Base-by-base conservation (phyloP, 2,329 filamentous ascomycete species). In the Sporothrix protearum region DNA sequence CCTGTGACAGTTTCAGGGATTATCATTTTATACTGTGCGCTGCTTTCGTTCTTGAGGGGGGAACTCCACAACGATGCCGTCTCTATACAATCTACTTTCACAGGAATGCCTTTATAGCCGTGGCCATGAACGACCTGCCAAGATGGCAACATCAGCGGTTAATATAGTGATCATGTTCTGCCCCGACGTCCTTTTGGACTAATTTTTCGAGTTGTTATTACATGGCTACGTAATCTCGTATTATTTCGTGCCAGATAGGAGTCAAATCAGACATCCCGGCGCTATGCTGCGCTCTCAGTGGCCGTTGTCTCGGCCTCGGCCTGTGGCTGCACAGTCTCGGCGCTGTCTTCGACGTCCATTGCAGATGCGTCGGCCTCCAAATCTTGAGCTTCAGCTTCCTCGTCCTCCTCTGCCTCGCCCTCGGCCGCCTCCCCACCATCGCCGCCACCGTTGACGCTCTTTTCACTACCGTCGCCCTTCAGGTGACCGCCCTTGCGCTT, bases 401-500 rank as follows among this genome's bases (percentile, higher is more conserved):
- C 71, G 9, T 71, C 71, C 8, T 70, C 70, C 16, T 16, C 61
- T 7, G 76, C 78, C 3, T 74, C 78, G 7, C 80, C 72, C 7
- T 33, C 55, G 3, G 39, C 66, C 0, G 42, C 49, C 3, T 10
- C 59, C 70, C 59, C 72, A 19, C 53, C 74, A 9, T 76, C 78
- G 3, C 59, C 72, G n/a, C 53, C 74, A 9, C 76, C 78, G 3
- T 74, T 77, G 7, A 79, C 72, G 76, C 73, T 74, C 9, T 73
- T 74, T 22, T 78, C 77, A 5, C 73, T 75, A 5, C 78, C 79
- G 1, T 77, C 42, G 3, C 55, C 49, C 49, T 69, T 92, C 76
- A 97, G 78, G 70, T 85, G 87, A 0, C 91, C 93, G 0, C 93
- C 93, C 80, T 99, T 99, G 74, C 96, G 85, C 81, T 93, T 94